A percentile compares a stretch with the other conserved stretches of the same genome.
phyloP scores from a whole-genome alignment of 805 yeast genomes.

The Metschnikowia hibisci region DNA sequence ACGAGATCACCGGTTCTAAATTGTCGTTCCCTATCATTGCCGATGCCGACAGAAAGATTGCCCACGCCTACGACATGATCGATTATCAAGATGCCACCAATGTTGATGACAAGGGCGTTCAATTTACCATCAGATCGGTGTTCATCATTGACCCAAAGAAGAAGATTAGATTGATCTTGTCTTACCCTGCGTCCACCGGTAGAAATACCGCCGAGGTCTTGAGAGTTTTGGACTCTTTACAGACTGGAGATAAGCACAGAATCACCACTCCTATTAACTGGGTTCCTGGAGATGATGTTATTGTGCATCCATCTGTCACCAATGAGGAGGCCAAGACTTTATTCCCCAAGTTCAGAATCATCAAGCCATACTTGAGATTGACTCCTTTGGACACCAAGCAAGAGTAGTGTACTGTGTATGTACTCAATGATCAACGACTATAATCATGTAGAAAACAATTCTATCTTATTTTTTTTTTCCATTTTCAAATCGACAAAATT shows the following conservation, averaged over 20 bases:
- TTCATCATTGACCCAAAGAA: slow-evolving; percentile 87
- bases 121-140: slow-evolving; percentile 88
- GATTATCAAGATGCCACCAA: slow-evolving; percentile 80
- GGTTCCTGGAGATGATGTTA: slow-evolving; percentile 86
- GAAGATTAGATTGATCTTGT: slow-evolving; percentile 79
- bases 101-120: slow-evolving; percentile 61
- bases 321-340: slow-evolving; percentile 67
- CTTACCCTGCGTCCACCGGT: slow-evolving; percentile 93
- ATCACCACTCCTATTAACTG: slow-evolving; percentile 91
- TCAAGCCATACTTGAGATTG: slow-evolving; percentile 86
- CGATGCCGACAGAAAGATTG: slow-evolving; percentile 79
- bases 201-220: slow-evolving; percentile 91
- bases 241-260: slow-evolving; percentile 76
- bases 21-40: slow-evolving; percentile 90
- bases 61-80: slow-evolving; percentile 81
- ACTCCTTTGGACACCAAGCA: slow-evolving; percentile 40
- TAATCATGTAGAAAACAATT: too few species aligned
- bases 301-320: slow-evolving; percentile 81
- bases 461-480: too few species aligned
- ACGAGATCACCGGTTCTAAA: slow-evolving; percentile 73
- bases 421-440: neutral
- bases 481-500: too few species aligned
- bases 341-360: slow-evolving; percentile 80
- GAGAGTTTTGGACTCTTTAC: slow-evolving; percentile 86
- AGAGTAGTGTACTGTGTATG: slow-evolving; percentile 9